Percentiles rank a stretch among this genome's conserved stretches.
Evolutionary conservation across 768 basidiomycete species (phyloP).

Genomic region (Suillus sp.): DNA sequence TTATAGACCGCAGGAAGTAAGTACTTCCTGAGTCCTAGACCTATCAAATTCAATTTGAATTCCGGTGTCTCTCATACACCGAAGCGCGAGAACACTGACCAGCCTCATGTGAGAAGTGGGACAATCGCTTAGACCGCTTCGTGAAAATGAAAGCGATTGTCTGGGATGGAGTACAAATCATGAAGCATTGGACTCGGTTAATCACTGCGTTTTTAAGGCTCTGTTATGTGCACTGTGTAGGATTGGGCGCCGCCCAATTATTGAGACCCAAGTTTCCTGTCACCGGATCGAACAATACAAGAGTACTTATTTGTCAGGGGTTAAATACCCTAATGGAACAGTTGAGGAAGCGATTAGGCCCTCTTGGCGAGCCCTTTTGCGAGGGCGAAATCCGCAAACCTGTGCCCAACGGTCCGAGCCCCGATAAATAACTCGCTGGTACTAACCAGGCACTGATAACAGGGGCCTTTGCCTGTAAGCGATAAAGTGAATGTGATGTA

Average conservation of each 20-base stretch:
- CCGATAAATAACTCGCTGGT: too few species aligned
- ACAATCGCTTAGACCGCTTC: neutral
- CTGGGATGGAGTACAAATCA: neutral
- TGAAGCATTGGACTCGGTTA: neutral
- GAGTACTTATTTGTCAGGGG: too few species aligned
- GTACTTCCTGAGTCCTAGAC: neutral
- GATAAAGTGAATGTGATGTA: too few species aligned
- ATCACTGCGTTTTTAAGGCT: neutral
- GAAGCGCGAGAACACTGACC: neutral
- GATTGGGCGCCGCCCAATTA: neutral
- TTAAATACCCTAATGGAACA: too few species aligned
- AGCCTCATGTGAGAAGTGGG: neutral
- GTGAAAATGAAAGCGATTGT: neutral
- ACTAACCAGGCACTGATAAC: too few species aligned
- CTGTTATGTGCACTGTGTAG: neutral
- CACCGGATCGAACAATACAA: too few species aligned
- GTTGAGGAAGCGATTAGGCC: too few species aligned
- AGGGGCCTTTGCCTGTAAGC: too few species aligned
- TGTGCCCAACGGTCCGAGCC: too few species aligned
- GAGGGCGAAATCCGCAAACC: too few species aligned
- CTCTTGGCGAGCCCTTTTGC: too few species aligned
- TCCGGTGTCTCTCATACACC: neutral
- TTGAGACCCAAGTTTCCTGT: neutral
- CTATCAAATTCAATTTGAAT: neutral
- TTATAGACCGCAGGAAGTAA: neutral